Evolutionary conservation across 148 eudicot genomes (phyloP).

Genomic region (Chenopodium berlandieri): DNA sequence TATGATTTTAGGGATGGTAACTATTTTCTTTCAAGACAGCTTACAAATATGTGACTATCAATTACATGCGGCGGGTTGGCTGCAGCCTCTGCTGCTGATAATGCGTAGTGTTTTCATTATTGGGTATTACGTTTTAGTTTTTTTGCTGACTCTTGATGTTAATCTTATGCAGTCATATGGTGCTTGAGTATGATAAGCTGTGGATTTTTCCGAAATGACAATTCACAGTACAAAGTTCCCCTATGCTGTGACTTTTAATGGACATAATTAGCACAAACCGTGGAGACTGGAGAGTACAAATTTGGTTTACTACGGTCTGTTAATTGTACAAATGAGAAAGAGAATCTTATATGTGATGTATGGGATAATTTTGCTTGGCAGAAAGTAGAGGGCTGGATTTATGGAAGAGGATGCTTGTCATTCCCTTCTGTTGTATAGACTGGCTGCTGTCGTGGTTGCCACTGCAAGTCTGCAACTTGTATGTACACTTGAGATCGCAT

Average conservation of each 20-base stretch:
- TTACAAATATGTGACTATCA: too few relatives aligned
- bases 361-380: background rate
- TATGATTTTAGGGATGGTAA: too few relatives aligned
- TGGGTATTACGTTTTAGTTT: background rate
- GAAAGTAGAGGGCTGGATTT: background rate
- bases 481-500: conserved; percentile 10
- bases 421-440: conserved; percentile 19
- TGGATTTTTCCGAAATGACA: background rate
- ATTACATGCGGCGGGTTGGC: too few relatives aligned
- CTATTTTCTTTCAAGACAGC: too few relatives aligned
- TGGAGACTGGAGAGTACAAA: background rate
- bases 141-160: background rate
- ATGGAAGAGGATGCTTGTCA: conserved; percentile 7
- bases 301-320: background rate
- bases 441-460: conserved; percentile 9
- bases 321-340: conserved; percentile 15
- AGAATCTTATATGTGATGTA: conserved; percentile 1
- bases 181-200: conserved; percentile 13
- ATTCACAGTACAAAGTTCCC: background rate
- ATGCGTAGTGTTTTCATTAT: background rate
- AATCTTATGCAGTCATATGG: conserved; percentile 27
- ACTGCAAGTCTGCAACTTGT: conserved; percentile 15
- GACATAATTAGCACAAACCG: background rate
- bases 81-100: background rate
- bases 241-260: background rate